Conservation (phyloP, 768 basidiomycete genomes). For the Clathrus columnatus region DNA sequence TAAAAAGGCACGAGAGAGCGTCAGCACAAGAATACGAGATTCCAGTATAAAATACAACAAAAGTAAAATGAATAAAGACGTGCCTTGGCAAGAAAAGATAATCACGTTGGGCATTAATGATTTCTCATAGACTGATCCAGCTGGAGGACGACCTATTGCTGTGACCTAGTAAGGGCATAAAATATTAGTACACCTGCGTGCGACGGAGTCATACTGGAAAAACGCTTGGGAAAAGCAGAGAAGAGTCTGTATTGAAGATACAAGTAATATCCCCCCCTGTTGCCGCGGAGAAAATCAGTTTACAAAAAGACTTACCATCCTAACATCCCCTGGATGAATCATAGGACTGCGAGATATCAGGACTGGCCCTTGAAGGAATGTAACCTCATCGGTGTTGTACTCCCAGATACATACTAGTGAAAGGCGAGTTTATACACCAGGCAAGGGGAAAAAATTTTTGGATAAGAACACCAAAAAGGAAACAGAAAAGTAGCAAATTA, state of each 20-base stretch:
- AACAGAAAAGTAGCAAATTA: not conserved
- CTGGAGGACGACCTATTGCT: conserved; percentile 59
- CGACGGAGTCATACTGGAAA: conserved; percentile 42
- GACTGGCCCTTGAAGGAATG: conserved; percentile 51
- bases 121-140: conserved; percentile 50
- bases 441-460: not conserved
- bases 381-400: conserved; percentile 39
- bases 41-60: too few species aligned
- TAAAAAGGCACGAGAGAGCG: conserved; percentile 18
- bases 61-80: conserved; percentile 13
- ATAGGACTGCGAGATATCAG: conserved; percentile 66
- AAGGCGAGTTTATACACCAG: not conserved
- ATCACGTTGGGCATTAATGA: conserved; percentile 55
- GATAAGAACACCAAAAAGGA: not conserved
- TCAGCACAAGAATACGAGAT: not conserved
- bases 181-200: not conserved
- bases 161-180: conserved; percentile 30
- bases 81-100: conserved; percentile 58
- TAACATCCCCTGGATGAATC: conserved; percentile 69
- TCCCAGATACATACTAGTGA: conserved; percentile 50
- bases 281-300: not conserved
- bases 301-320: conserved; percentile 11
- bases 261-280: too few species aligned
- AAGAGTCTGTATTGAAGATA: not conserved
- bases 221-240: not conserved